These are phyloP conservation scores for Lentithecium fluviatile DNA, from an alignment of 495 filamentous ascomycete species.

Conservation along the genomic window DNA sequence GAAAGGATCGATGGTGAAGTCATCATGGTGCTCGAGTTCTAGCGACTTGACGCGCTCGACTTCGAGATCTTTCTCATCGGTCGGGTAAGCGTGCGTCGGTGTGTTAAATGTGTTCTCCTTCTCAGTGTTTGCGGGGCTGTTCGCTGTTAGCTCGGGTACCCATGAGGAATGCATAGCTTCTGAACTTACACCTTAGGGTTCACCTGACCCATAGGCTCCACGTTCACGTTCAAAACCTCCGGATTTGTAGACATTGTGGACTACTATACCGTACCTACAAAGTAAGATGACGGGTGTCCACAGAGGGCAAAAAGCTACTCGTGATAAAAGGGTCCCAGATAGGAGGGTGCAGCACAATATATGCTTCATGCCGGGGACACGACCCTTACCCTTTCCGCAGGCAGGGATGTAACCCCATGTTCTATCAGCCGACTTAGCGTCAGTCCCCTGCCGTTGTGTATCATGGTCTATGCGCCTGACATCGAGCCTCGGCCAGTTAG, in stretches of 20 bases:
- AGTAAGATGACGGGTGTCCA: conserved; percentile 2
- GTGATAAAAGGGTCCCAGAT: conserved; percentile 2
- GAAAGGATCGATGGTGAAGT: conserved; percentile 37
- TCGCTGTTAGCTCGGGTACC: neutral
- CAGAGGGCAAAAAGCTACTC: conserved; percentile 4
- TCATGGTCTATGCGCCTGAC: conserved; percentile 1
- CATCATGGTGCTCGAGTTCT: conserved; percentile 20
- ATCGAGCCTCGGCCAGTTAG: conserved; percentile 12
- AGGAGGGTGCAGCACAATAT: neutral
- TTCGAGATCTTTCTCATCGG: conserved; percentile 20
- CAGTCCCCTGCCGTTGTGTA: conserved; percentile 1
- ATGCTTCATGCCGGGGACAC: neutral
- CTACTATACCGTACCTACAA: conserved; percentile 12
- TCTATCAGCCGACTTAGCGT: conserved; percentile 12
- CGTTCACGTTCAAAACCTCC: conserved; percentile 27
- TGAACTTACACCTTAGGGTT: conserved; percentile 33
- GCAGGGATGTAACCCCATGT: conserved; percentile 6
- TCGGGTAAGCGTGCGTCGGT: conserved; percentile 3
- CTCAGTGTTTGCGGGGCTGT: conserved; percentile 23
- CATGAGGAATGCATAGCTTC: neutral
- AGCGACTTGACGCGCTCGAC: conserved; percentile 21
- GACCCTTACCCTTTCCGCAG: conserved; percentile 1
- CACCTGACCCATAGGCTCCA: conserved; percentile 23
- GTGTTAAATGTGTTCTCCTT: conserved; percentile 30
- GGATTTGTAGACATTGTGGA: conserved; percentile 22